Base-by-base conservation (phyloP, 1,284 basidiomycete species). In the Fistulinella cinereoalba region DNA sequence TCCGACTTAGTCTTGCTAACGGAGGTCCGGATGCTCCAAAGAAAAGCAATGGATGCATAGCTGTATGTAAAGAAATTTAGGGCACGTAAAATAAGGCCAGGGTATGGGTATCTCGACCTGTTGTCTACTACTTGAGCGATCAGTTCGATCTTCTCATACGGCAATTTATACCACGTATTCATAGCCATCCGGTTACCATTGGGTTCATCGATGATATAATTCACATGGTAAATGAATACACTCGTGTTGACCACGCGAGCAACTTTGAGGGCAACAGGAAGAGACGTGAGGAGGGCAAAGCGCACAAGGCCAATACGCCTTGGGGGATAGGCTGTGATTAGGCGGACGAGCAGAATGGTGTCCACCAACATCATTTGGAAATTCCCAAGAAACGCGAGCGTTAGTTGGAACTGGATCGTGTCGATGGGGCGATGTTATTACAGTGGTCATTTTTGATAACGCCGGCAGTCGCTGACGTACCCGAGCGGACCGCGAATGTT, bases 101-200 rank as follows among this genome's bases (percentile, higher is more conserved):
- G n/a, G 9, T 2, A 28, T 37, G 21, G 4, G 29, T 13, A 8
- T 31, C 3, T 31, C 16, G n/a, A 61, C 58, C 41, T 28, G 28
- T 65, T 61, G 28, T 61, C 59, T 23, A 49, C 49, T 8, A 61
- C 29, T 32, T 63, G 58, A 3, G 50, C 22, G 2, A 41, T 45
- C 56, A 58, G 63, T 21, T 63, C 58, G 12, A 59, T 46, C 21
- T 61, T 60, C 25, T 59, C 2, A 37, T 47, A 54, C 12, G 57
- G 60, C 3, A 50, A 43, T 13, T 46, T 22, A 11, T 42, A n/a
- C 51, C 51, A 59, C 6, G 37, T 33, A 2, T 22, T 11, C 13
- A 4, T 4, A 21, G 48, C 18, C 2, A 19, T 36, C 27, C 29
- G 18, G 3, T 23, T 15, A 4, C 37, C 32, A 9, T 45, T 7